Percentiles rank a stretch among this genome's conserved stretches.
phyloP scores from a whole-genome alignment of 148 eudicot species.

The Chenopodium berlandieri region DNA sequence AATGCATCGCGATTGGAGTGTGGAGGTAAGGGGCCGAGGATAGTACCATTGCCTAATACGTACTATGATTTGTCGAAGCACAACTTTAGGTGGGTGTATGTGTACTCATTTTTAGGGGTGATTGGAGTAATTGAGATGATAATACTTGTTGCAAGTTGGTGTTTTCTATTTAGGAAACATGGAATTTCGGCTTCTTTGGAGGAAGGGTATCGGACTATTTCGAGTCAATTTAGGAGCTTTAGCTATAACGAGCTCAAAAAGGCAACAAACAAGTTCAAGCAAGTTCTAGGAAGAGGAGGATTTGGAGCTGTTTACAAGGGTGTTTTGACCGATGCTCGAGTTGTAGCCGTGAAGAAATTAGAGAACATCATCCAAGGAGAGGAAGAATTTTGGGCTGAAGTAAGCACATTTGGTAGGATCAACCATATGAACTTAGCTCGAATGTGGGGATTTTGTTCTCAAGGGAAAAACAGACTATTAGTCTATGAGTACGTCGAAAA shows the following conservation, averaged over 20 bases:
- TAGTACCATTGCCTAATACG: not conserved
- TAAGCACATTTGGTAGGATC: constrained; percentile 47
- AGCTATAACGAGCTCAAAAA: constrained; percentile 47
- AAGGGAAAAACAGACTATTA: constrained; percentile 33
- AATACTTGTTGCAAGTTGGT: too few species aligned
- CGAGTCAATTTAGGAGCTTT: constrained; percentile 53
- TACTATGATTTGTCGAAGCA: not conserved
- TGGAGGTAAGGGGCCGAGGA: too few species aligned
- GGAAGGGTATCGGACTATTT: constrained; percentile 46
- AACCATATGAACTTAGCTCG: constrained; percentile 54
- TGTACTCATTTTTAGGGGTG: not conserved
- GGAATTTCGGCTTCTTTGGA: constrained; percentile 34
- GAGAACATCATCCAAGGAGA: constrained; percentile 47
- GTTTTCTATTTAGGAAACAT: too few species aligned
- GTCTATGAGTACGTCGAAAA: constrained; percentile 50
- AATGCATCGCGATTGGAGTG: constrained; percentile 21
- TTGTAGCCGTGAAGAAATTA: constrained; percentile 57
- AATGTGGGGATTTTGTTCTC: constrained; percentile 52
- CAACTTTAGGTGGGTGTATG: too few species aligned
- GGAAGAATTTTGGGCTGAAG: constrained; percentile 57
- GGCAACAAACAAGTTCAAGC: constrained; percentile 44
- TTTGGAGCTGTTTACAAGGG: constrained; percentile 55
- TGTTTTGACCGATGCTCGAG: constrained; percentile 37
- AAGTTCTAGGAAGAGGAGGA: constrained; percentile 53
- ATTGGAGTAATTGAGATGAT: too few species aligned